phyloP scores from a whole-genome alignment of 208 protist species.

The Zelonia costaricensis region DNA sequence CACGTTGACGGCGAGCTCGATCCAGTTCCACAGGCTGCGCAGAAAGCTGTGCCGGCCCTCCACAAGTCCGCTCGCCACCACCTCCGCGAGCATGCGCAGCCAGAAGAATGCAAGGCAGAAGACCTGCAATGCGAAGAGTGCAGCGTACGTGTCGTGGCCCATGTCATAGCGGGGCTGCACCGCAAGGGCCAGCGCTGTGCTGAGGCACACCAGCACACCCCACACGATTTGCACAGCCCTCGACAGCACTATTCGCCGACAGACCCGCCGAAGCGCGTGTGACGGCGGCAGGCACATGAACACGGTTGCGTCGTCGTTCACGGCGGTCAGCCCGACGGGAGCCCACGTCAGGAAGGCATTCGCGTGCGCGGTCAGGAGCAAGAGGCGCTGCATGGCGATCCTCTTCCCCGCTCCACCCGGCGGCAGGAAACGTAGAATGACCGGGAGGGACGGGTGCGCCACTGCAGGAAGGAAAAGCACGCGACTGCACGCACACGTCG shows the following conservation, averaged over 20 bases:
- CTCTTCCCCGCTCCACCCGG: too few relatives aligned
- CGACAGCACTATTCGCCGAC: constrained; percentile 2
- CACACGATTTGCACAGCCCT: constrained; percentile 21
- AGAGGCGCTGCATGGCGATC: too few relatives aligned
- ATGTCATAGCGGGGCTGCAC: constrained; percentile 45
- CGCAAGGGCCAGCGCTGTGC: constrained; percentile 33
- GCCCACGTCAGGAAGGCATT: too few relatives aligned
- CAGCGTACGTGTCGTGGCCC: constrained; percentile 15
- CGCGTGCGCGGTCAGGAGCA: too few relatives aligned
- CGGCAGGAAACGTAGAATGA: too few relatives aligned
- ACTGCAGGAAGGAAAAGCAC: too few relatives aligned
- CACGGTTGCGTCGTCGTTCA: constrained; percentile 4
- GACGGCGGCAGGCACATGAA: constrained; percentile 1
- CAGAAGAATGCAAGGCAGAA: constrained; percentile 51
- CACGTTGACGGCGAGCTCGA: constrained; percentile 51
- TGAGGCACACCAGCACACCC: constrained; percentile 26
- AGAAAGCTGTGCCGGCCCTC: constrained; percentile 34
- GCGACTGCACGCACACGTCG: too few relatives aligned
- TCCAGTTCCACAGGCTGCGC: constrained; percentile 45
- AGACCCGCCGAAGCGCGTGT: constrained; percentile 8
- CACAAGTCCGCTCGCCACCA: constrained; percentile 42
- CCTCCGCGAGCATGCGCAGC: constrained; percentile 49
- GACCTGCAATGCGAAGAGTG: constrained; percentile 30
- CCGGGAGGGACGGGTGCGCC: too few relatives aligned
- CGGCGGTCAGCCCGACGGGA: too few relatives aligned